Base-by-base conservation (phyloP, 768 basidiomycete genomes). In the Tylopilus felleus region DNA sequence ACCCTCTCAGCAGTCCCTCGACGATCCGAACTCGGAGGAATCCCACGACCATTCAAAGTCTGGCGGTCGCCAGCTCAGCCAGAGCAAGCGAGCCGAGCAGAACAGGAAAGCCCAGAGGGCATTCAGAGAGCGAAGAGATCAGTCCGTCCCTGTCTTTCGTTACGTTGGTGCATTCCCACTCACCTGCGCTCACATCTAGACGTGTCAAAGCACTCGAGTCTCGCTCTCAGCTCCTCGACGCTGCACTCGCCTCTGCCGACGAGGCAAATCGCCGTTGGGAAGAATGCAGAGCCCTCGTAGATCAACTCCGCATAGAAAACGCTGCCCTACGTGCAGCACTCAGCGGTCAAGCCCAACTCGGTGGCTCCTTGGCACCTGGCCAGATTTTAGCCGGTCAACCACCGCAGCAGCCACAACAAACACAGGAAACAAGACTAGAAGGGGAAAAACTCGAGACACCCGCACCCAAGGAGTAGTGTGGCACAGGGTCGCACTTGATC, bases 41-140 rank as follows among this genome's bases (percentile, higher is more conserved):
- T 46, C 28, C 29, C 31, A 57, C 55, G 49, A 52, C 0, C 3
- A 17, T 14, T 0, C 19, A 44, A 67, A 67, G 56, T 16, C 42
- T 3, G 69, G 72, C 19, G 78, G 79, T 23, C 77, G 90, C 44
- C 72, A 82, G 12, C 76, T 93, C 47, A 90, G 86, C 70, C 83
- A 79, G 65, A 88, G 85, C 67, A 94, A 93, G 66, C 82, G 93
- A 10, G 93, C 93, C 40, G 93, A 95, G 64, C 93, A 97, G 75
- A 97, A 97, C 70, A 80, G 93, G 61, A 94, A 93, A 70, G 93
- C 93, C 0, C 93, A 97, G 73, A 80, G 93, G 39, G 93, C 92
- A 2, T 97, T 95, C 71, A 76, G 93, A 56, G 90, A 94, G 68
- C 83, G 93, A 28, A 77, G 93, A 63, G 93, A 97, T 73, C 86